A percentile compares a stretch with the other conserved stretches of the same genome.
These are phyloP conservation scores for Vaccinium darrowii DNA, from an alignment of 148 eudicot species.

Conservation along the genomic window DNA sequence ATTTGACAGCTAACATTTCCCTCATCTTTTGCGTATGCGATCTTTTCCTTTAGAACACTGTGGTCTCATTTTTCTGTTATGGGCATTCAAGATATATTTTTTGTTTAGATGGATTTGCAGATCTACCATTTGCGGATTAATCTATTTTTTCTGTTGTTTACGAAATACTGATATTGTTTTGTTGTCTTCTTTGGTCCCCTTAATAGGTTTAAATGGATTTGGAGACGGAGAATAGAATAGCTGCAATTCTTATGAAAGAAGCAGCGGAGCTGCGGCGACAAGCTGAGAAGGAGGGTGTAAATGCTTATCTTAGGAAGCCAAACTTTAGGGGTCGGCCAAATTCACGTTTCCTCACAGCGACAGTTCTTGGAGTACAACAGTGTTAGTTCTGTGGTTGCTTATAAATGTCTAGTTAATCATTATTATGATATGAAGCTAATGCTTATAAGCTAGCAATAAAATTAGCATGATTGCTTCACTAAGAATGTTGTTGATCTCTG, in stretches of 20 bases:
- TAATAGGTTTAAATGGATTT: slow-evolving; percentile 59
- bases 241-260: slow-evolving; percentile 72
- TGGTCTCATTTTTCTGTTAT: background rate
- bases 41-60: background rate
- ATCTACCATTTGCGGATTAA: background rate
- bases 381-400: slow-evolving; percentile 36
- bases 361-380: slow-evolving; percentile 91
- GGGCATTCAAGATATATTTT: background rate
- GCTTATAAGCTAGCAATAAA: background rate
- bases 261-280: slow-evolving; percentile 85
- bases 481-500: background rate
- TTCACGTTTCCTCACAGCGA: slow-evolving; percentile 86
- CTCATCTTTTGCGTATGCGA: background rate
- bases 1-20: background rate
- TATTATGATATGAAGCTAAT: background rate
- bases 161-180: background rate
- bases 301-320: slow-evolving; percentile 75
- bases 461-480: background rate
- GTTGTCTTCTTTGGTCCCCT: background rate
- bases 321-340: slow-evolving; percentile 77
- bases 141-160: background rate
- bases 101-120: background rate
- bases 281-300: slow-evolving; percentile 79
- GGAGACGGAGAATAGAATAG: slow-evolving; percentile 87
- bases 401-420: background rate